Percentiles rank a stretch among this genome's conserved stretches.
These are phyloP conservation scores for Pythium monospermum DNA, from an alignment of 352 stramenopile genomes.

Conservation along the genomic window DNA sequence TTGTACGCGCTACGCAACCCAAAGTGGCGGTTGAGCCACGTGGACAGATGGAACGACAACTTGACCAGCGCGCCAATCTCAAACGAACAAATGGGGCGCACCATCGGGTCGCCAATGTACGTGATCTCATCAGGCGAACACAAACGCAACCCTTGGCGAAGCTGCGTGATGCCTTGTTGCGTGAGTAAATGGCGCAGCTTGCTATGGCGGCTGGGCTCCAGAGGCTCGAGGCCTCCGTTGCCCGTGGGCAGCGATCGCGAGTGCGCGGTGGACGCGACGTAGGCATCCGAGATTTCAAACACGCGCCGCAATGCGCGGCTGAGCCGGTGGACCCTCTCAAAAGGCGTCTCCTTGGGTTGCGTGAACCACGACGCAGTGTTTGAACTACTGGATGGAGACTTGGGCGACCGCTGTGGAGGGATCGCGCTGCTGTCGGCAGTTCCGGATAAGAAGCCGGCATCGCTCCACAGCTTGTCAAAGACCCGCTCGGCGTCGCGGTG, in stretches of 20 bases:
- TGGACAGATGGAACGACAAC: constrained; percentile 71
- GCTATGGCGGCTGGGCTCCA: constrained; percentile 56
- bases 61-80: constrained; percentile 76
- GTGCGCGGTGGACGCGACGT: constrained; percentile 73
- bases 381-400: constrained; percentile 18
- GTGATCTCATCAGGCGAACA: constrained; percentile 58
- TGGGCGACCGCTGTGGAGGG: constrained; percentile 31
- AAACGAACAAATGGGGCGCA: constrained; percentile 79
- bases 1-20: constrained; percentile 66
- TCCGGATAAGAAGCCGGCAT: constrained; percentile 29
- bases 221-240: constrained; percentile 40
- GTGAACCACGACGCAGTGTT: constrained; percentile 17
- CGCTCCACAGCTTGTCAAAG: constrained; percentile 77
- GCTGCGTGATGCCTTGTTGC: constrained; percentile 49
- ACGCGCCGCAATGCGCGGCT: constrained; percentile 64
- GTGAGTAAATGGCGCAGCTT: constrained; percentile 60
- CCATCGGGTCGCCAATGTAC: constrained; percentile 82
- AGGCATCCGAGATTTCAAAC: constrained; percentile 85
- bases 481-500: constrained; percentile 79
- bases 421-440: constrained; percentile 19
- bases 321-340: constrained; percentile 64
- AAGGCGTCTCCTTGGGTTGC: constrained; percentile 19
- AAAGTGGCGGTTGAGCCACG: constrained; percentile 66
- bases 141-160: constrained; percentile 62
- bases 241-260: constrained; percentile 32